Percentiles rank a stretch among this genome's conserved stretches.
phyloP scores from a whole-genome alignment of 1,284 basidiomycete species.

The Pseudozyma sp. region DNA sequence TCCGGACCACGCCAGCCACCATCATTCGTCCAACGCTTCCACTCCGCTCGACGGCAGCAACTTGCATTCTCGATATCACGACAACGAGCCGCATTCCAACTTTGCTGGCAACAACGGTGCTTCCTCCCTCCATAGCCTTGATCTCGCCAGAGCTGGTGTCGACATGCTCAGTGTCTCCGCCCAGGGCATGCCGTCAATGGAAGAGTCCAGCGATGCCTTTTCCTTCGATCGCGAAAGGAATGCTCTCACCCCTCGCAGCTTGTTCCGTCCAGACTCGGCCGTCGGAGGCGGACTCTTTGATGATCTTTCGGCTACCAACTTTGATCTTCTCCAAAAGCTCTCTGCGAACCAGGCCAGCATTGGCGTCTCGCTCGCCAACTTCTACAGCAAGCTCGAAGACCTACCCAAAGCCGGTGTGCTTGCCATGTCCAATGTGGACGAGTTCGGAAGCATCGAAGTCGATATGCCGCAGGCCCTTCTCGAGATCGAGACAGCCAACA shows the following conservation, averaged over 20 bases:
- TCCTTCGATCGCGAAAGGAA: conserved; percentile 40
- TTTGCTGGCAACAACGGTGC: background rate
- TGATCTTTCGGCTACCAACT: conserved; percentile 53
- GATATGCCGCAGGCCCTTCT: conserved; percentile 39
- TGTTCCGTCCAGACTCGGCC: conserved; percentile 32
- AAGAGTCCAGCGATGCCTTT: conserved; percentile 28
- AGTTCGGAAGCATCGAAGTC: conserved; percentile 33
- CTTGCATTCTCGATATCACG: conserved; percentile 8
- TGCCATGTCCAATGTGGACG: conserved; percentile 26
- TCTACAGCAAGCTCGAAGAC: conserved; percentile 56
- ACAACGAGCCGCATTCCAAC: background rate
- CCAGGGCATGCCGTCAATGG: conserved; percentile 8
- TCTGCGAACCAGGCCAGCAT: conserved; percentile 31
- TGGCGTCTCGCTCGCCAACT: conserved; percentile 40
- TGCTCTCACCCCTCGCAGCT: conserved; percentile 26
- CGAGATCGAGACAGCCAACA: conserved; percentile 43
- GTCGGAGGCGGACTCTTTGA: conserved; percentile 42
- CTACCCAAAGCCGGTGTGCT: conserved; percentile 59
- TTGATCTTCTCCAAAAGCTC: conserved; percentile 55
- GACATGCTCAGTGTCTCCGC: conserved; percentile 17
- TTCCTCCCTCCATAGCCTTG: conserved; percentile 8
- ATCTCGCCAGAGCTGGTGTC: conserved; percentile 7
- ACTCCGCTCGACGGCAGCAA: conserved; percentile 21
- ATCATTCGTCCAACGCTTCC: conserved; percentile 13
- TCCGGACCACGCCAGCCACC: conserved; percentile 19